phyloP scores from a whole-genome alignment of 495 filamentous ascomycete species.

The Penicillium steckii region DNA sequence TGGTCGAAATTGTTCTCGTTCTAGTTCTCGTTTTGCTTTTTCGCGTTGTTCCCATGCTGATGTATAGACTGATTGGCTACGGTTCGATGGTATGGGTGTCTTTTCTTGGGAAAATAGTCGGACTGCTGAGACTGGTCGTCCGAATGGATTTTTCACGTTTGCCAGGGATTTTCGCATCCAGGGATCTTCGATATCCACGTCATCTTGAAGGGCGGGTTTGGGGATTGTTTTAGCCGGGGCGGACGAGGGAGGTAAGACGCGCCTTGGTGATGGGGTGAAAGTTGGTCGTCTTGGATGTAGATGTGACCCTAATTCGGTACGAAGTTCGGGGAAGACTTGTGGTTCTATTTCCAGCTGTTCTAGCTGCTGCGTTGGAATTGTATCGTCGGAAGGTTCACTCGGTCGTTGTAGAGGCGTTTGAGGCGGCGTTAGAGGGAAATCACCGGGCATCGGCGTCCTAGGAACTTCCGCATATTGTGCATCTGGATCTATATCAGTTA shows the following conservation, averaged over 20 bases:
- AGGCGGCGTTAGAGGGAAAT: slow-evolving; percentile 19
- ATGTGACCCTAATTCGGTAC: slow-evolving; percentile 21
- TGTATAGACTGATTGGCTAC: slow-evolving; percentile 34
- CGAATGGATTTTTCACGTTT: slow-evolving; percentile 21
- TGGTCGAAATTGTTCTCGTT: slow-evolving; percentile 16
- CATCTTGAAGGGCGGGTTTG: slow-evolving; percentile 7
- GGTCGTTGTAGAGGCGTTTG: slow-evolving; percentile 10
- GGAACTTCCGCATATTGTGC: neutral
- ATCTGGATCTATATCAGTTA: neutral
- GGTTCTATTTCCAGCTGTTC: neutral
- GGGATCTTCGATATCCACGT: slow-evolving; percentile 23
- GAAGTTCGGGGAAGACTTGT: slow-evolving; percentile 6
- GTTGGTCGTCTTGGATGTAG: slow-evolving; percentile 17
- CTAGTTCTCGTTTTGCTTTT: slow-evolving; percentile 8
- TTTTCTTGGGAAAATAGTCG: slow-evolving; percentile 25
- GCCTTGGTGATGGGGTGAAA: slow-evolving; percentile 5
- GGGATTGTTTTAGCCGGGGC: slow-evolving; percentile 1
- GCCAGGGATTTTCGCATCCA: slow-evolving; percentile 16
- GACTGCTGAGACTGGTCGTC: slow-evolving; percentile 39
- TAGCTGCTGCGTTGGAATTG: neutral
- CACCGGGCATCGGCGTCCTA: slow-evolving; percentile 21
- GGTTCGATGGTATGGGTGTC: slow-evolving; percentile 30
- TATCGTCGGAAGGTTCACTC: neutral
- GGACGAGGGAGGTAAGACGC: neutral
- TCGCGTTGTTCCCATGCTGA: slow-evolving; percentile 26